These are phyloP conservation scores for Globisporangium abappressorium DNA, from an alignment of 352 stramenopile genomes.

Conservation along the genomic window DNA sequence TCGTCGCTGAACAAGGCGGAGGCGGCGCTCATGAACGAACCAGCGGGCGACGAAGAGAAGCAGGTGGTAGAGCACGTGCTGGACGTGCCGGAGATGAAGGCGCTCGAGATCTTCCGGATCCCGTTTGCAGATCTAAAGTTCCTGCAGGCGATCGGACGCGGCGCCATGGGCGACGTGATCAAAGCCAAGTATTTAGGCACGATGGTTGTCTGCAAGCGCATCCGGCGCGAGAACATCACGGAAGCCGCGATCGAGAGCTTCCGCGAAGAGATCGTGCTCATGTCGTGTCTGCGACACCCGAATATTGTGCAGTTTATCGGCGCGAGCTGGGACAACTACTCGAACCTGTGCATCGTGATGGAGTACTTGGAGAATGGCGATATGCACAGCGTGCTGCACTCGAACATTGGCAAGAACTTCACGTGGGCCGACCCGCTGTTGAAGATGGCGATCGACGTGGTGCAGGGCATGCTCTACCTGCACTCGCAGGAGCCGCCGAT, in stretches of 20 bases:
- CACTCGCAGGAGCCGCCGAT: conserved; percentile 82
- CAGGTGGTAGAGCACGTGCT: conserved; percentile 65
- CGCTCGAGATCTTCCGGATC: conserved; percentile 81
- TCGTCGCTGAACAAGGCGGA: conserved; percentile 79
- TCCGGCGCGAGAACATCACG: conserved; percentile 82
- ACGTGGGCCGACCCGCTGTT: conserved; percentile 83
- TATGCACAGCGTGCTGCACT: conserved; percentile 85
- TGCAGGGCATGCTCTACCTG: conserved; percentile 86
- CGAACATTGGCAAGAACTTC: conserved; percentile 72
- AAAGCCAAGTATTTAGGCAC: conserved; percentile 88
- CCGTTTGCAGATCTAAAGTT: conserved; percentile 82
- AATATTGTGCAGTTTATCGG: conserved; percentile 91
- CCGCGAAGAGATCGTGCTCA: conserved; percentile 84
- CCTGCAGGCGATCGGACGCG: conserved; percentile 71
- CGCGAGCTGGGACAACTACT: conserved; percentile 86
- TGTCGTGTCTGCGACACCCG: conserved; percentile 80
- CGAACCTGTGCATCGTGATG: conserved; percentile 88
- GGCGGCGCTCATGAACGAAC: conserved; percentile 77
- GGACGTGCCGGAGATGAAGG: conserved; percentile 66
- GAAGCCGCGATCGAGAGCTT: conserved; percentile 69
- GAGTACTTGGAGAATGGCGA: conserved; percentile 89
- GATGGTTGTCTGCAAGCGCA: conserved; percentile 84
- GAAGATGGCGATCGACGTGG: conserved; percentile 84
- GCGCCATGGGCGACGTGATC: conserved; percentile 87
- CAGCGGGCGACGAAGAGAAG: conserved; percentile 68